Conservation (phyloP, 768 basidiomycete species). For the Cyclocybe aegerita region DNA sequence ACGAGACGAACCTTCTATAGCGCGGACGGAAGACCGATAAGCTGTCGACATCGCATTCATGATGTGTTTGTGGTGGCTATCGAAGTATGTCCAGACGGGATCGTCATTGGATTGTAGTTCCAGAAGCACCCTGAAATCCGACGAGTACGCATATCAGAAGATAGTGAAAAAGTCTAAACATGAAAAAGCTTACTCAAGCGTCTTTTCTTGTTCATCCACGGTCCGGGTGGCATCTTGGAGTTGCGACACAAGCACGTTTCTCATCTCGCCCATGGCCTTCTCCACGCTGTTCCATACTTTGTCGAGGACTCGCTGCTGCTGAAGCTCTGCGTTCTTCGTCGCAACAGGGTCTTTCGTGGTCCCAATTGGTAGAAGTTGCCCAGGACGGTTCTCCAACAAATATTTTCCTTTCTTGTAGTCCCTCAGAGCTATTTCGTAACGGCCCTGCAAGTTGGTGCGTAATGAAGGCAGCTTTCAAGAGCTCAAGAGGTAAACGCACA, state of each 20-base stretch:
- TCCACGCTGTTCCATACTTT: conserved; percentile 97
- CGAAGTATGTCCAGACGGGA: conserved; percentile 94
- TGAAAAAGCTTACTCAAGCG: conserved; percentile 68
- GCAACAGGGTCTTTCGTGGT: conserved; percentile 55
- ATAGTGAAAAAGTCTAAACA: neutral
- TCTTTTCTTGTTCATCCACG: conserved; percentile 95
- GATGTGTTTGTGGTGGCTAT: conserved; percentile 88
- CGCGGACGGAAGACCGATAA: conserved; percentile 50
- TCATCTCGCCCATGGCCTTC: conserved; percentile 92
- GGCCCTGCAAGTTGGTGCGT: conserved; percentile 56
- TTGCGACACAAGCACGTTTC: conserved; percentile 69
- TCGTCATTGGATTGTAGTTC: conserved; percentile 88
- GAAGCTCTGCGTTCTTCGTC: conserved; percentile 55
- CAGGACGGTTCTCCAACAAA: conserved; percentile 85
- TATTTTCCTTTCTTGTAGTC: conserved; percentile 98
- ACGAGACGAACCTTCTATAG: conserved; percentile 46
- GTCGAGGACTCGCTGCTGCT: conserved; percentile 90
- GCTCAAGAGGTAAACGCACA: conserved; percentile 43
- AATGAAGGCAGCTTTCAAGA: neutral
- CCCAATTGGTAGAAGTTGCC: conserved; percentile 75
- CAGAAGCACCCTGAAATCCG: conserved; percentile 66
- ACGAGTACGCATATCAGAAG: neutral
- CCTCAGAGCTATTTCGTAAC: conserved; percentile 89
- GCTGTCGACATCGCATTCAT: conserved; percentile 71
- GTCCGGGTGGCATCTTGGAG: conserved; percentile 77